A percentile compares a stretch with the other conserved stretches of the same genome.
These are phyloP conservation scores for Cudoniella acicularis DNA, from an alignment of 495 filamentous ascomycete genomes.

Conservation along the genomic window DNA sequence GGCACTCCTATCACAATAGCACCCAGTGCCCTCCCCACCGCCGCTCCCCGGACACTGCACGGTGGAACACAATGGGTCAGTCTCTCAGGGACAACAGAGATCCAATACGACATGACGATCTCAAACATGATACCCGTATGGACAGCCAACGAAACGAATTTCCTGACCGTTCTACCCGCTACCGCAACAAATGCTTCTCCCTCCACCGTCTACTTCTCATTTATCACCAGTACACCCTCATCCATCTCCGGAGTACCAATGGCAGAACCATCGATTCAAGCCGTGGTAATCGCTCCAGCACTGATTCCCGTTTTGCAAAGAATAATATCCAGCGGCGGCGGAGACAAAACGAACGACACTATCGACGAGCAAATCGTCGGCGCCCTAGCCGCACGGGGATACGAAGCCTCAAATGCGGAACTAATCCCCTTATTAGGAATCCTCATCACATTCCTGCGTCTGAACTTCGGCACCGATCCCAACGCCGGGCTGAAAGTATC, in stretches of 20 bases:
- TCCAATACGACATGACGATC: neutral
- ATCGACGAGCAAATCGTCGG: neutral
- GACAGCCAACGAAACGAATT: neutral
- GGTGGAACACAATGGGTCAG: neutral
- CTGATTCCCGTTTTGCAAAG: neutral
- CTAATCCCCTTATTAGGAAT: neutral
- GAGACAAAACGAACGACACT: neutral
- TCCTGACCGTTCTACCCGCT: neutral
- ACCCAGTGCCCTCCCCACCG: neutral
- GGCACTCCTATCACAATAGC: no score
- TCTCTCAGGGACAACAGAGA: neutral
- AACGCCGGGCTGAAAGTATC: neutral
- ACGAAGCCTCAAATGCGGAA: neutral
- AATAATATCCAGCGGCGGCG: neutral
- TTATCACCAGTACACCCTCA: neutral
- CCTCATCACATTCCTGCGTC: neutral
- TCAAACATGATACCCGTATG: neutral
- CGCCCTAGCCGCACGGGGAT: neutral
- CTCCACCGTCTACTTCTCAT: neutral
- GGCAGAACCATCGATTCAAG: neutral
- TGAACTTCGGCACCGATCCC: neutral
- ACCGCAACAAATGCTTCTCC: neutral
- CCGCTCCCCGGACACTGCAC: neutral
- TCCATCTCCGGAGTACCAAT: neutral
- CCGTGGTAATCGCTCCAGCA: neutral